Percentiles rank a stretch among this genome's conserved stretches.
Conservation (phyloP, 345 rosid genomes). For the Ailanthus altissimus region DNA sequence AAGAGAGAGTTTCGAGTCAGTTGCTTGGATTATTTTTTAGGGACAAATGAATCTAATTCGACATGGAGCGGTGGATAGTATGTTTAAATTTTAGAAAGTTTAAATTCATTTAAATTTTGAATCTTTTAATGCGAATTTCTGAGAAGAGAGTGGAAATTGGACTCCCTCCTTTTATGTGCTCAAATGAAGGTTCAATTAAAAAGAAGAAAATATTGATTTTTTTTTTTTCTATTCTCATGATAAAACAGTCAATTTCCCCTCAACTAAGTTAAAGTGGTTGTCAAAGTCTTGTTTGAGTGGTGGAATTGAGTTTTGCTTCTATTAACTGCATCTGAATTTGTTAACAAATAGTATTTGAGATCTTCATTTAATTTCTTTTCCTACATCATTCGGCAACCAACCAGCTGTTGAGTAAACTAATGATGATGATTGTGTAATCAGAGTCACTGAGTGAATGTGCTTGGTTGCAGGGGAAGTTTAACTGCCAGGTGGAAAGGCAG, state of each 20-base stretch:
- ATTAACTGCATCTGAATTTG: background rate
- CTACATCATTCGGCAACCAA: background rate
- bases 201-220: background rate
- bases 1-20: background rate
- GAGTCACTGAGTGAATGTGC: conserved; percentile 7
- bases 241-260: background rate
- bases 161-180: background rate
- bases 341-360: background rate
- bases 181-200: background rate
- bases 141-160: background rate
- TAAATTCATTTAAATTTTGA: too few species aligned
- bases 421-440: too few species aligned
- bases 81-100: too few species aligned
- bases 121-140: background rate
- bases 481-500: conserved; percentile 80
- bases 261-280: background rate
- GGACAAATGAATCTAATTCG: too few species aligned
- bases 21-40: too few species aligned
- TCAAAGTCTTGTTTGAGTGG: background rate
- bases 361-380: background rate
- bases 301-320: background rate
- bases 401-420: background rate
- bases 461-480: conserved; percentile 72
- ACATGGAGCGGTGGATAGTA: too few species aligned
- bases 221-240: background rate